Evolutionary conservation across 768 basidiomycete genomes (phyloP).

Genomic region (Amanita fuliginea): DNA sequence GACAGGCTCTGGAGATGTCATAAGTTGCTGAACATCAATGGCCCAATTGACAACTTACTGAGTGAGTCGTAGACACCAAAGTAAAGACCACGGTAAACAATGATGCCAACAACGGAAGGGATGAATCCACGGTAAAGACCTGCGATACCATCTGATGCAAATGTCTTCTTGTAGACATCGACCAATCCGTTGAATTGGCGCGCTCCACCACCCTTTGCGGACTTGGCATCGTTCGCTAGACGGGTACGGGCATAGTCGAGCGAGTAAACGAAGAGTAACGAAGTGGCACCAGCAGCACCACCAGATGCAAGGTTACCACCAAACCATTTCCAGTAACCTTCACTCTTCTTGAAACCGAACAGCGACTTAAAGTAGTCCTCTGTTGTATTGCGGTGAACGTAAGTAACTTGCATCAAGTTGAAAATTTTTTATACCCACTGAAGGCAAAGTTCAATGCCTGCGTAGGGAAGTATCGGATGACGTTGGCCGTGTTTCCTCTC

Average conservation of each 20-base stretch:
- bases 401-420: background rate
- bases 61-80: slow-evolving; percentile 96
- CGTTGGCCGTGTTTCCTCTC: slow-evolving; percentile 99
- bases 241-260: slow-evolving; percentile 99
- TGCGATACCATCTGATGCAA: slow-evolving; percentile 93
- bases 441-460: slow-evolving; percentile 99
- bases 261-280: slow-evolving; percentile 98
- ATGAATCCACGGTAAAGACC: slow-evolving; percentile 99
- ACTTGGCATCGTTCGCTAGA: slow-evolving; percentile 97
- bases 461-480: slow-evolving; percentile 99
- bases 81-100: slow-evolving; percentile 99
- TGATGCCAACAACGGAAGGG: slow-evolving; percentile 97
- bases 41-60: slow-evolving; percentile 40
- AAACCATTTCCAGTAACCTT: slow-evolving; percentile 99
- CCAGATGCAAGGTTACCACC: slow-evolving; percentile 96
- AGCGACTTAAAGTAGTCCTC: slow-evolving; percentile 99
- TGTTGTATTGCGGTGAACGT: slow-evolving; percentile 20
- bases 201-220: slow-evolving; percentile 77
- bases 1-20: slow-evolving; percentile 65
- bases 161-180: slow-evolving; percentile 96
- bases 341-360: slow-evolving; percentile 97
- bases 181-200: slow-evolving; percentile 99
- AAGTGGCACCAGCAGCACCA: slow-evolving; percentile 99
- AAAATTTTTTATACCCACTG: slow-evolving; percentile 49
- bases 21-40: background rate